These are phyloP conservation scores for Tetrapyrgos nigripes DNA, from an alignment of 1,284 basidiomycete species.

Conservation along the genomic window DNA sequence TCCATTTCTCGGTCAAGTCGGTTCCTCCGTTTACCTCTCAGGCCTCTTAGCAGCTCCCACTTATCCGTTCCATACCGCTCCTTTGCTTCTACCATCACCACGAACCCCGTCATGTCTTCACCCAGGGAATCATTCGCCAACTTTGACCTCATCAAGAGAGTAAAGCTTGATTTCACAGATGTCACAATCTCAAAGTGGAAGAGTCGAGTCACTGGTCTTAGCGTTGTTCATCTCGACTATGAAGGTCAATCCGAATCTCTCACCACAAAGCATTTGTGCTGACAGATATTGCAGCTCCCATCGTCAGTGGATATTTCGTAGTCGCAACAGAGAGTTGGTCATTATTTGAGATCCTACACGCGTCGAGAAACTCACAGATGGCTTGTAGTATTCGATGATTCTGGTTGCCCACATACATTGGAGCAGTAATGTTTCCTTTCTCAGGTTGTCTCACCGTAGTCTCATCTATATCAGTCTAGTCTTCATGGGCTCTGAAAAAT, in stretches of 20 bases:
- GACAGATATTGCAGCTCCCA: conserved; percentile 62
- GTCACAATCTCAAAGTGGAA: conserved; percentile 86
- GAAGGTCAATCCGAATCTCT: conserved; percentile 57
- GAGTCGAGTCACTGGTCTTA: conserved; percentile 80
- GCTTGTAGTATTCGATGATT: conserved; percentile 85
- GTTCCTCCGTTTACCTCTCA: background rate
- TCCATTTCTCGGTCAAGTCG: background rate
- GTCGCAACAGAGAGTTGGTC: conserved; percentile 89
- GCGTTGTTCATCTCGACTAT: conserved; percentile 83
- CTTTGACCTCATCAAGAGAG: conserved; percentile 78
- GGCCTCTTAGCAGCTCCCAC: conserved; percentile 1
- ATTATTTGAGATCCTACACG: background rate
- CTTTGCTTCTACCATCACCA: conserved; percentile 23
- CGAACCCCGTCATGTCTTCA: conserved; percentile 19
- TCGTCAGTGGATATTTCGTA: conserved; percentile 94
- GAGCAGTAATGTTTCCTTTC: conserved; percentile 70
- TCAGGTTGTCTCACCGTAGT: background rate
- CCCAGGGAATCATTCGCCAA: conserved; percentile 61
- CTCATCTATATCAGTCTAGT: conserved; percentile 66
- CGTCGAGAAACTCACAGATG: conserved; percentile 9
- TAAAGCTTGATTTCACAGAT: conserved; percentile 79
- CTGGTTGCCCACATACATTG: conserved; percentile 92
- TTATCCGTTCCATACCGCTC: conserved; percentile 5
- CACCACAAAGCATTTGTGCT: conserved; percentile 6
- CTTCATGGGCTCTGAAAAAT: conserved; percentile 94